A percentile compares a stretch with the other conserved stretches of the same genome.
phyloP scores from a whole-genome alignment of 140 eudicot species.

The Cichorium intybus region DNA sequence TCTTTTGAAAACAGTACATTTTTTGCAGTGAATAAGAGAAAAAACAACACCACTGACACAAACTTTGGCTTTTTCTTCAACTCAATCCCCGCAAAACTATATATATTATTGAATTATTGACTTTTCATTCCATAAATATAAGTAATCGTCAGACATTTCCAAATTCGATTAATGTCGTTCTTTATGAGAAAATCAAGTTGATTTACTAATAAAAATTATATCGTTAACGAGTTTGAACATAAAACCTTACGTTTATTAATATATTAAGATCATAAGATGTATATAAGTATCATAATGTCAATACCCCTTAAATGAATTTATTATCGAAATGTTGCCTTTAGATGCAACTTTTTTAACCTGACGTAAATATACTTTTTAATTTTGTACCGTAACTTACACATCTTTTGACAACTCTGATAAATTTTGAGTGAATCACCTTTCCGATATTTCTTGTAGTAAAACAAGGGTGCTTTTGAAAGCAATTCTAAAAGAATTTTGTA shows the following conservation, averaged over 20 bases:
- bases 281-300: too few relatives aligned
- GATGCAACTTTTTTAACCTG: too few relatives aligned
- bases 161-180: neutral
- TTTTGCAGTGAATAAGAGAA: conserved; percentile 10
- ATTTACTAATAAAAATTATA: neutral
- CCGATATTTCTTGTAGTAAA: too few relatives aligned
- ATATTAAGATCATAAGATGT: too few relatives aligned
- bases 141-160: neutral
- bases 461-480: too few relatives aligned
- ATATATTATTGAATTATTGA: conserved; percentile 1
- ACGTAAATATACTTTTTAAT: too few relatives aligned
- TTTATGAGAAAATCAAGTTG: neutral
- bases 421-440: too few relatives aligned
- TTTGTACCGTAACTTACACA: too few relatives aligned
- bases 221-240: neutral
- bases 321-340: too few relatives aligned
- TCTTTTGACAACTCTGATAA: too few relatives aligned
- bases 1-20: conserved; percentile 17
- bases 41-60: conserved; percentile 24
- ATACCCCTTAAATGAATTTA: too few relatives aligned
- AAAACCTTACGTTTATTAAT: neutral
- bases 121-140: neutral
- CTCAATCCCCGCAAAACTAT: conserved; percentile 2
- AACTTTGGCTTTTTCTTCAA: conserved; percentile 4
- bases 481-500: too few relatives aligned